Conservation (phyloP, 768 basidiomycete genomes). For the Mycena chlorophos region DNA sequence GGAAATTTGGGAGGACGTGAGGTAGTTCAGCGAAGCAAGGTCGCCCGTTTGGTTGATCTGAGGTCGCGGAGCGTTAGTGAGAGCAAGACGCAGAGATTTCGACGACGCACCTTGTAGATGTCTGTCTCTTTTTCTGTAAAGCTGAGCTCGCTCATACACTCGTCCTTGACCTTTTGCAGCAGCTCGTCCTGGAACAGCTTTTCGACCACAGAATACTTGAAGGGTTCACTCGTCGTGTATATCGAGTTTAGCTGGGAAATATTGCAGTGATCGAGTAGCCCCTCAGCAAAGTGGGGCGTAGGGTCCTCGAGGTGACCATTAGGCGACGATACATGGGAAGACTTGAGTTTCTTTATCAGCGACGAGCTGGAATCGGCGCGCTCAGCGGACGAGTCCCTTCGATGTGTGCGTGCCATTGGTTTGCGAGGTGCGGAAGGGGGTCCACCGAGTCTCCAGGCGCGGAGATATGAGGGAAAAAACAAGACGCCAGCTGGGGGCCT, state of each 20-base stretch:
- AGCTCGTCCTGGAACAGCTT: slow-evolving; percentile 84
- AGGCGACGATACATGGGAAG: slow-evolving; percentile 25
- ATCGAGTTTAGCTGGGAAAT: slow-evolving; percentile 53
- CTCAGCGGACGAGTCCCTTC: slow-evolving; percentile 30
- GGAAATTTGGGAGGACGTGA: slow-evolving; percentile 72
- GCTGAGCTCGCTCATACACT: slow-evolving; percentile 74
- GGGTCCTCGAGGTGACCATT: slow-evolving; percentile 31
- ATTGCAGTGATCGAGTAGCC: slow-evolving; percentile 57
- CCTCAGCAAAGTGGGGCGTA: slow-evolving; percentile 46
- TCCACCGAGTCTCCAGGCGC: neutral
- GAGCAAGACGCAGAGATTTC: slow-evolving; percentile 8
- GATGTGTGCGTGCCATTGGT: slow-evolving; percentile 32
- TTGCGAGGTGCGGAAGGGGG: neutral
- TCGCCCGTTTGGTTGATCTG: slow-evolving; percentile 98
- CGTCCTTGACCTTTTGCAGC: slow-evolving; percentile 77
- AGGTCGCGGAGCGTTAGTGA: slow-evolving; percentile 4
- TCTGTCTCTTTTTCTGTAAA: slow-evolving; percentile 97
- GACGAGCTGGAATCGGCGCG: slow-evolving; percentile 13
- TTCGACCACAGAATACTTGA: slow-evolving; percentile 79
- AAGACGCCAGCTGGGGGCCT: neutral
- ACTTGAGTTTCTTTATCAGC: slow-evolving; percentile 31
- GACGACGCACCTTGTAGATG: slow-evolving; percentile 80
- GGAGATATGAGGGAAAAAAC: neutral
- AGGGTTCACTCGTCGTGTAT: slow-evolving; percentile 67
- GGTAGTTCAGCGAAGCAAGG: slow-evolving; percentile 88